A percentile compares a stretch with the other conserved stretches of the same genome.
Conservation (phyloP, 2,329 filamentous ascomycete genomes). For the Colletotrichum sidae region DNA sequence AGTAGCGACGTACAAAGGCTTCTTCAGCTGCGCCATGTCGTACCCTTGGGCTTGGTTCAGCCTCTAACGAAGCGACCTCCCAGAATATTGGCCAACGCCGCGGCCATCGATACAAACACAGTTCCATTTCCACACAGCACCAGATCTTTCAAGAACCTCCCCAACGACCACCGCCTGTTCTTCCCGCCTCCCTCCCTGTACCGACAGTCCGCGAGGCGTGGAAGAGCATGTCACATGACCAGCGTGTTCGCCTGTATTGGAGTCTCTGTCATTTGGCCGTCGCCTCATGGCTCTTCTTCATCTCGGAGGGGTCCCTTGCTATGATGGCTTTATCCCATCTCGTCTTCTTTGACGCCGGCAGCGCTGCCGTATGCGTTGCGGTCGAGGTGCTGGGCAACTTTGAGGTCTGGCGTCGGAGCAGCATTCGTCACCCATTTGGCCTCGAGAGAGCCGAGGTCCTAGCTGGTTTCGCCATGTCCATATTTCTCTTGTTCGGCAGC, state of each 20-base stretch:
- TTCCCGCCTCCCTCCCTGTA: constrained; percentile 91
- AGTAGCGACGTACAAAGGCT: neutral
- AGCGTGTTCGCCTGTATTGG: constrained; percentile 87
- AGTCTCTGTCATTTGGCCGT: constrained; percentile 88
- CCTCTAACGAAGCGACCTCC: constrained; percentile 29
- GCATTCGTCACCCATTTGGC: constrained; percentile 92
- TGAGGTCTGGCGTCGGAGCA: constrained; percentile 95
- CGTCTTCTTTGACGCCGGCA: constrained; percentile 94
- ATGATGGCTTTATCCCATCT: constrained; percentile 93
- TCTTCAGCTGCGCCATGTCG: constrained; percentile 13
- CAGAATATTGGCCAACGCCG: constrained; percentile 91
- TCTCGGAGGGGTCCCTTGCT: constrained; percentile 85
- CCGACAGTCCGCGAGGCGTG: constrained; percentile 91
- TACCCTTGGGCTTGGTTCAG: constrained; percentile 4
- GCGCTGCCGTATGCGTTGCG: constrained; percentile 88
- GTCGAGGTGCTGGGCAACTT: constrained; percentile 97
- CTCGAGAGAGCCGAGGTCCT: constrained; percentile 93
- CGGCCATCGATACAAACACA: constrained; percentile 98
- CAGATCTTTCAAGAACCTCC: constrained; percentile 97
- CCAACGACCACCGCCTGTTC: constrained; percentile 83
- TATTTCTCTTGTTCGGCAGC: constrained; percentile 97
- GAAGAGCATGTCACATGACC: constrained; percentile 88
- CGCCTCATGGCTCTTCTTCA: constrained; percentile 87
- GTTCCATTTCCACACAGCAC: constrained; percentile 86
- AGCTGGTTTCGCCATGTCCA: constrained; percentile 94